Conservation (phyloP, 192 early-diverging fungal genomes). For the Coemansia biformis region DNA sequence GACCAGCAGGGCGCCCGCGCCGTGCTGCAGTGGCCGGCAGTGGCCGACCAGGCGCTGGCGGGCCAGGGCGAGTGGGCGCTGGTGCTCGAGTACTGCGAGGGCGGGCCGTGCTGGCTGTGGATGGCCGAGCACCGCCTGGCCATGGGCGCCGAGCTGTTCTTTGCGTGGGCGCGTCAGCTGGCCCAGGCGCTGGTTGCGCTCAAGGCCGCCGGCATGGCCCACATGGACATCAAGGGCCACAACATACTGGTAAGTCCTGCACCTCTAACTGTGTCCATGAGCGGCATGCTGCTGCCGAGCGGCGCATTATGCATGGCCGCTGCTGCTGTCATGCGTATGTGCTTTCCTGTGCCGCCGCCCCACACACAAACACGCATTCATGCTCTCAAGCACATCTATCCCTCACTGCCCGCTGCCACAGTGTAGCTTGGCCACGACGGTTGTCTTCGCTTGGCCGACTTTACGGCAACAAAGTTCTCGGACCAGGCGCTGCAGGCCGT, state of each 20-base stretch:
- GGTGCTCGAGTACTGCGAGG: slow-evolving; percentile 55
- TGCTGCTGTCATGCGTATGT: background rate
- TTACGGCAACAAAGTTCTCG: slow-evolving; percentile 44
- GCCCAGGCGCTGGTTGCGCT: slow-evolving; percentile 51
- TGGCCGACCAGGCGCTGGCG: slow-evolving; percentile 17
- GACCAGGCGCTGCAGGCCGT: slow-evolving; percentile 18
- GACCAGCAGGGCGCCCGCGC: slow-evolving; percentile 4
- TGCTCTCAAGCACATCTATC: too few species aligned
- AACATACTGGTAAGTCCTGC: slow-evolving; percentile 52
- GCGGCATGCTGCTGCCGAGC: too few species aligned
- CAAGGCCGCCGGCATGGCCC: slow-evolving; percentile 49
- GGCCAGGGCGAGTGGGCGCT: slow-evolving; percentile 44
- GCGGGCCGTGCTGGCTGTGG: slow-evolving; percentile 57
- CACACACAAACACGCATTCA: too few species aligned
- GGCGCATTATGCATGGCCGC: too few species aligned
- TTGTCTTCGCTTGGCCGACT: slow-evolving; percentile 48
- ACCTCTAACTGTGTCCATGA: too few species aligned
- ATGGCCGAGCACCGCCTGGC: slow-evolving; percentile 38
- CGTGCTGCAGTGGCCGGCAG: slow-evolving; percentile 27
- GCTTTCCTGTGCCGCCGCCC: too few species aligned
- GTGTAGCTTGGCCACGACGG: slow-evolving; percentile 36
- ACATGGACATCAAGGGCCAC: slow-evolving; percentile 60
- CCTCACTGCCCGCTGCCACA: too few species aligned
- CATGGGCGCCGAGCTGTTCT: slow-evolving; percentile 50
- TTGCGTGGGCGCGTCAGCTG: slow-evolving; percentile 56